Evolutionary conservation across 306 rosid species (phyloP).

Genomic region (Begonia fuchsioides): DNA sequence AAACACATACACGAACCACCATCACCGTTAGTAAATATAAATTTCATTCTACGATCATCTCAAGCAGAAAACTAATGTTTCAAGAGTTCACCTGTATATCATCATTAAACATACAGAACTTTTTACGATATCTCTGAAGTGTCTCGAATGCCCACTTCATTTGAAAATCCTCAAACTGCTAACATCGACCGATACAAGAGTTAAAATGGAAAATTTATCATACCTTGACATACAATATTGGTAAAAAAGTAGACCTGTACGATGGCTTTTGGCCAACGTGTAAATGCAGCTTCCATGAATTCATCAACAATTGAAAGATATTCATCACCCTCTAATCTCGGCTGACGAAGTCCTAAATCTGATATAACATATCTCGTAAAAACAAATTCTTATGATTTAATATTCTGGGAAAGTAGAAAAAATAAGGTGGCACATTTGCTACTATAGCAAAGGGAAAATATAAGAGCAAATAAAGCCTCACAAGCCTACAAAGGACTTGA

Average conservation of each 20-base stretch:
- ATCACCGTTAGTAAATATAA: conserved; percentile 3
- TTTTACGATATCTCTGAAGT: conserved; percentile 76
- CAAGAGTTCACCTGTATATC: conserved; percentile 76
- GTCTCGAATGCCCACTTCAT: conserved; percentile 99
- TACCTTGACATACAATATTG: conserved; percentile 9
- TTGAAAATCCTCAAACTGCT: conserved; percentile 98
- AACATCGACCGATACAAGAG: conserved; percentile 15
- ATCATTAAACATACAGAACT: conserved; percentile 96
- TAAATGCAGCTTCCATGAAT: conserved; percentile 88
- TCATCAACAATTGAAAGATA: conserved; percentile 86
- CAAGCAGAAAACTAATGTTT: conserved; percentile 8
- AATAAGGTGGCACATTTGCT: neutral
- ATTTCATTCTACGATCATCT: conserved; percentile 2
- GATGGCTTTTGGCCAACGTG: conserved; percentile 99
- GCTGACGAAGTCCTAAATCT: conserved; percentile 98
- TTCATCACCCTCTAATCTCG: conserved; percentile 97
- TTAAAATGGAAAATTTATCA: conserved; percentile 13
- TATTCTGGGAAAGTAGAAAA: neutral
- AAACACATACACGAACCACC: conserved; percentile 9
- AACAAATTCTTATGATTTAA: conserved; percentile 7
- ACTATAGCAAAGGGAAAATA: neutral
- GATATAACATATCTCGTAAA: conserved; percentile 32
- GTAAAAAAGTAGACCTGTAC: conserved; percentile 49
- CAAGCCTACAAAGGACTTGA: too few relatives aligned
- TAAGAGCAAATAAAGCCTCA: neutral